Base-by-base conservation (phyloP, 140 eudicot genomes). In the Bidens hawaiensis region DNA sequence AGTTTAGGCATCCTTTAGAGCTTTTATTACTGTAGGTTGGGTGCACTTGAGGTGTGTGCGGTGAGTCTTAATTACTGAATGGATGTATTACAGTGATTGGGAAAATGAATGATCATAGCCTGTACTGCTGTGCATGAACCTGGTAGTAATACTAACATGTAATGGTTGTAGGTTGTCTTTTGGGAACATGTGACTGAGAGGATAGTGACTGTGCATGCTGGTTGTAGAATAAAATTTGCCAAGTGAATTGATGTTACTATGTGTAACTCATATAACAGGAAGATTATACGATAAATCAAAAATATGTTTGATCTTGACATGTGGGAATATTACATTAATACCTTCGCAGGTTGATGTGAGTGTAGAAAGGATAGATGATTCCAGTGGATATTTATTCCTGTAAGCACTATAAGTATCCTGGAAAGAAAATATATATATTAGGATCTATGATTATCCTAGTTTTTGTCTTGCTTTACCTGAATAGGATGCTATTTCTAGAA, bases 1-100 rank as follows among this genome's bases (percentile, higher is more conserved):
- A 48, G 54, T 48, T 47, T 48, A 18, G n/a, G 54, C 22, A 18
- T 48, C 26, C 27, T 48, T 48, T 48, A 48, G 54, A 19, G 54
- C 8, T 27, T 48, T 48, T n/a, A 19, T 48, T 19, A 48, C 54
- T 48, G 25, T 19, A 48, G 14, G 27, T 21, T 19, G 54, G 23
- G 13, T 17, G 52, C 11, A 46, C 11, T 46, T 46, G 52, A 46
- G 24, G 52, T 8, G 16, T 40, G 46, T 40, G 15, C 12, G 46
- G 46, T 46, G 24, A 46, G n/a, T n/a, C 52, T 17, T 17, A 17
- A 46, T 3, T 22, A 17, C 52, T 46, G 52, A 24, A 46, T 4
- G 22, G 11, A 46, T 46, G 11, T 46, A 22, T 46, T 46, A 16
- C 52, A 46, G 23, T 46, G 52, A 17, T 13, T n/a, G 7, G 12